A percentile compares a stretch with the other conserved stretches of the same genome.
Conservation (phyloP, 1,139 yeast genomes). For the Saccharomycopsis hybrid region DNA sequence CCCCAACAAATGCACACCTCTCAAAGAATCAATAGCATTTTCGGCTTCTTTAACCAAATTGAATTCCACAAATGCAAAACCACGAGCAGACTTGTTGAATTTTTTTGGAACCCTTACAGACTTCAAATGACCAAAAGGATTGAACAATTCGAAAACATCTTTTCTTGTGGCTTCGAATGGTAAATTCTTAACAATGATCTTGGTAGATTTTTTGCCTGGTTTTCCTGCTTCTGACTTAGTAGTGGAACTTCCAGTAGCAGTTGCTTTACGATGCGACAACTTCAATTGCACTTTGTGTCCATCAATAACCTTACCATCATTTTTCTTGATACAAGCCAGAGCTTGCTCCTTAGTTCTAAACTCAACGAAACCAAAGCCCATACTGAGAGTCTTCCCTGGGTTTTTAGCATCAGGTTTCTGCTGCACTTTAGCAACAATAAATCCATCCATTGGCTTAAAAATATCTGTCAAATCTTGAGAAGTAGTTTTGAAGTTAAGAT, state of each 20-base stretch:
- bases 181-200: constrained; percentile 89
- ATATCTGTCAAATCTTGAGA: constrained; percentile 47
- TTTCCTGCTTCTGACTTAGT: too few relatives aligned
- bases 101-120: constrained; percentile 96
- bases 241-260: constrained; percentile 22
- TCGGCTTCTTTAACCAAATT: constrained; percentile 87
- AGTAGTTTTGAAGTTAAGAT: constrained; percentile 80
- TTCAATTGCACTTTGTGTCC: constrained; percentile 90
- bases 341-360: constrained; percentile 78
- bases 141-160: constrained; percentile 84
- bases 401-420: constrained; percentile 84
- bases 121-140: constrained; percentile 88
- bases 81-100: constrained; percentile 91
- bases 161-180: constrained; percentile 95
- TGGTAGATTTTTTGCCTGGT: constrained; percentile 52
- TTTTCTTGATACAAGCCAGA: constrained; percentile 57
- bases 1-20: constrained; percentile 95
- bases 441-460: constrained; percentile 72
- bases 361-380: constrained; percentile 98
- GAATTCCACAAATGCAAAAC: constrained; percentile 96
- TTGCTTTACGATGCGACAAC: constrained; percentile 60
- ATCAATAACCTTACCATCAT: constrained; percentile 77
- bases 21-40: constrained; percentile 87
- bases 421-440: constrained; percentile 75
- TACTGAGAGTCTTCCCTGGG: constrained; percentile 58